Conservation (phyloP, 2,329 filamentous ascomycete genomes). For the Rhytidhysteron rufulum region DNA sequence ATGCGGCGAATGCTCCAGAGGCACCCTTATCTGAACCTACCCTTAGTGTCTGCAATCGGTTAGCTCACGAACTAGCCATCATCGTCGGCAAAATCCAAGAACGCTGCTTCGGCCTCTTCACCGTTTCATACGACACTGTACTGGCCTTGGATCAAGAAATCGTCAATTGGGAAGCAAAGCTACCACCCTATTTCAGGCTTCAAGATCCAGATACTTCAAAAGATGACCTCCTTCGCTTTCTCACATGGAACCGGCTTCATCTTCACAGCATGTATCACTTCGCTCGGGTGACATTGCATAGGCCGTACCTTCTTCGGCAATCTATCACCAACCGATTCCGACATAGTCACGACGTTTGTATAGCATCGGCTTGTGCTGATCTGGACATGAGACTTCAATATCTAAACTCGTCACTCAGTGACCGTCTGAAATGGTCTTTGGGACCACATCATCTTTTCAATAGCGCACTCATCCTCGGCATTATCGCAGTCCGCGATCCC, state of each 20-base stretch:
- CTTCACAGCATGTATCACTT: constrained; percentile 41
- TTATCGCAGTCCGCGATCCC: constrained; percentile 35
- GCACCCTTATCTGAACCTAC: constrained; percentile 31
- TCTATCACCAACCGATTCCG: constrained; percentile 40
- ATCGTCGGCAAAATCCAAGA: constrained; percentile 41
- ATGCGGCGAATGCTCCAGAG: constrained; percentile 16
- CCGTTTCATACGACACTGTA: constrained; percentile 37
- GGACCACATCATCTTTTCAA: constrained; percentile 42
- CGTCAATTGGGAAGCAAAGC: constrained; percentile 24
- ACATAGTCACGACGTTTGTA: constrained; percentile 39
- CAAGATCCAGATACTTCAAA: constrained; percentile 28
- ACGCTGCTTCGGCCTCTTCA: constrained; percentile 35
- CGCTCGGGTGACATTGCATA: constrained; percentile 38
- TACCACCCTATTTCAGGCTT: constrained; percentile 35
- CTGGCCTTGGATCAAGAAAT: constrained; percentile 34
- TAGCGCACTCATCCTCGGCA: constrained; percentile 38
- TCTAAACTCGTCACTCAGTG: constrained; percentile 25
- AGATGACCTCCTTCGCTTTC: constrained; percentile 25
- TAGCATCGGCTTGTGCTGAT: constrained; percentile 40
- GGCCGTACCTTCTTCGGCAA: constrained; percentile 37
- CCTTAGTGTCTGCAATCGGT: constrained; percentile 27
- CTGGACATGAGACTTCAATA: constrained; percentile 35
- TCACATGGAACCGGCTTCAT: constrained; percentile 38
- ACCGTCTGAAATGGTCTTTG: constrained; percentile 33
- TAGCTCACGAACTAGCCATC: constrained; percentile 31